These are phyloP conservation scores for Cladosporium colombiae DNA, from an alignment of 2,329 filamentous ascomycete genomes.

Conservation along the genomic window DNA sequence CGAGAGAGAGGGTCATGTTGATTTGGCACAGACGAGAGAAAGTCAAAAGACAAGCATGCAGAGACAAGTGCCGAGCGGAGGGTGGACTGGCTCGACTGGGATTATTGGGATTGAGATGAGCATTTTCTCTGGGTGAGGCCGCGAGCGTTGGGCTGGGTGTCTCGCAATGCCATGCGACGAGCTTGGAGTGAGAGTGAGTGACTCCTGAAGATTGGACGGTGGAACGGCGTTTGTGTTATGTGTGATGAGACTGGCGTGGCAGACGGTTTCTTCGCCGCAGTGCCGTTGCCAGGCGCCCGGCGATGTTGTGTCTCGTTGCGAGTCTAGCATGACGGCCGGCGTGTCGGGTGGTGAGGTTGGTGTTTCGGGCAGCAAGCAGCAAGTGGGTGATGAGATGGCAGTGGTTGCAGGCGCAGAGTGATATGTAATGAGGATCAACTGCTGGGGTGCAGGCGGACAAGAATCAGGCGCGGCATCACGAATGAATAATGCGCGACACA, in stretches of 20 bases:
- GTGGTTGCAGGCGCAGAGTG: not conserved
- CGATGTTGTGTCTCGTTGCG: not conserved
- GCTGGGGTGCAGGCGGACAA: not conserved
- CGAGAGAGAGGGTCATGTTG: not conserved
- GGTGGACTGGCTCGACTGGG: not conserved
- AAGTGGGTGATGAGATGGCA: not conserved
- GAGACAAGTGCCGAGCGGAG: not conserved
- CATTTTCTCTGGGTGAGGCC: not conserved
- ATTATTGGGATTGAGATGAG: not conserved
- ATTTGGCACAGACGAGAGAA: not conserved
- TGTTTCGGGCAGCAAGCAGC: not conserved
- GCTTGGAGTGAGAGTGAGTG: not conserved
- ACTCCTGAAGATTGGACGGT: not conserved
- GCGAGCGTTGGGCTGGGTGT: not conserved
- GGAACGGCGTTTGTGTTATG: not conserved
- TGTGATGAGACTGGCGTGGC: not conserved
- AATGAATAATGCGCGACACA: not conserved
- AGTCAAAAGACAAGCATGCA: not conserved
- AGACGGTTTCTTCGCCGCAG: not conserved
- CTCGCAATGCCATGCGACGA: not conserved
- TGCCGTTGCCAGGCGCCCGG: not conserved
- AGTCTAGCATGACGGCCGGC: not conserved
- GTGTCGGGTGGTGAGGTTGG: not conserved
- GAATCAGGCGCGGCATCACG: not conserved
- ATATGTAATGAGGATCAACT: not conserved